Base-by-base conservation (phyloP, 2,329 filamentous ascomycete species). In the Neonectria neomacrospora region DNA sequence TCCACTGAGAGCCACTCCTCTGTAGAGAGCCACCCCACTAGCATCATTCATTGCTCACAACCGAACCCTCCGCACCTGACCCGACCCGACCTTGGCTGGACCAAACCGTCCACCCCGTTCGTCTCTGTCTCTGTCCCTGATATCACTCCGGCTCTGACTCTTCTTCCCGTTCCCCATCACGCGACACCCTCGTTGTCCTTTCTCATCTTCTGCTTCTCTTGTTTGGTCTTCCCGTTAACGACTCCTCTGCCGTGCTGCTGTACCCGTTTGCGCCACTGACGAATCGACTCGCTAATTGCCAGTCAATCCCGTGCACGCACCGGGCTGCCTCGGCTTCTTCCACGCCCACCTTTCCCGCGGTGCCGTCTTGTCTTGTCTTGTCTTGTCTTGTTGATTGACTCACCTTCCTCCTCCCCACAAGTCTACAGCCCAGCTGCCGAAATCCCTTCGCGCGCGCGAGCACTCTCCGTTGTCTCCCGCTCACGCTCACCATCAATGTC, bases 291-390 rank as follows among this genome's bases (percentile, higher is more conserved):
- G 45, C 39, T 51, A 16, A n/a, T n/a, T n/a, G n/a, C 60, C 54
- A 54, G 50, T 45, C 60, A 63, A 62, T 22, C 41, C 54, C 54
- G 56, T 52, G 54, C 65, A 32, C 55, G 37, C 34, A 37, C 58
- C 62, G 56, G 59, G 52, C 67, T 70, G 67, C 71, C 71, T 73
- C 71, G 71, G 71, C 71, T 73, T 71, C 70, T 67, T 54, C 47
- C 61, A 61, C 57, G 41, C 68, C 66, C 67, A 61, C 63, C 54
- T 57, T 55, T 65, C 45, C 64, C 70, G 70, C 70, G 71, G 70
- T 18, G 37, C 3, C 23, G 23, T 26, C 34, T 37, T 37, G 34
- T n/a, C 34, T 37, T 37, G 34, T 70, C 62, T 58, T n/a, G n/a
- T n/a, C 32, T 34, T 34, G 32, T 14, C 32, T 34, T 34, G 32